Percentiles rank a stretch among this genome's conserved stretches.
Evolutionary conservation across 176 grass and related monocot genomes (phyloP).

Genomic region (Carex myosuroides): DNA sequence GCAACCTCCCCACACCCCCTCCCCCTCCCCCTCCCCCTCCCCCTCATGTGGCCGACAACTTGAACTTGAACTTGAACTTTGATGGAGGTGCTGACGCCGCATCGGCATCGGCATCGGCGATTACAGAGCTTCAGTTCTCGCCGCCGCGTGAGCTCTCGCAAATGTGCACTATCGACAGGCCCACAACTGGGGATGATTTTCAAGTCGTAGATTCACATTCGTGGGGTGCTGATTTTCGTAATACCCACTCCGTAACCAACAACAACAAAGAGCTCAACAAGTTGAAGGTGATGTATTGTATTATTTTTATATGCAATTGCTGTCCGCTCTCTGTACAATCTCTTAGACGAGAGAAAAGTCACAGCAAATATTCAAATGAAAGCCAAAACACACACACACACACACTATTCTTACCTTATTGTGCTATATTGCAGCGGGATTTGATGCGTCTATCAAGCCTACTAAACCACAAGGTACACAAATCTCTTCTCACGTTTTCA

Average conservation of each 20-base stretch:
- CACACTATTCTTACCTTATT: background rate
- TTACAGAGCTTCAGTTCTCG: constrained; percentile 27
- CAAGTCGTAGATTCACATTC: constrained; percentile 15
- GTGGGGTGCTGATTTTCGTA: constrained; percentile 2
- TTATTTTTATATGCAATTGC: background rate
- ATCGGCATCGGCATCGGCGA: background rate
- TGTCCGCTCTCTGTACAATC: no score
- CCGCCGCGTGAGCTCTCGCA: constrained; percentile 53
- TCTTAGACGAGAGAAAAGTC: no score
- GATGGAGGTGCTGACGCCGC: background rate
- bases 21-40: background rate
- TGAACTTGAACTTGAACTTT: background rate
- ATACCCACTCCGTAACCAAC: background rate
- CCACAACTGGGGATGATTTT: constrained; percentile 3
- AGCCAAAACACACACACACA: no score
- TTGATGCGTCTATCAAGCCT: constrained; percentile 30
- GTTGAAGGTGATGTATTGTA: constrained; percentile 46
- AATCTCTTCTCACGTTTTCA: constrained; percentile 3
- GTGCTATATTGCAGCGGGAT: constrained; percentile 40
- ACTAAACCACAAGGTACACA: constrained; percentile 42
- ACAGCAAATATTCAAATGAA: no score
- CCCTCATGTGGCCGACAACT: background rate
- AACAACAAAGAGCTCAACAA: constrained; percentile 42
- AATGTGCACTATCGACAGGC: background rate
- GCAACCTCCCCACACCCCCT: constrained; percentile 20